Base-by-base conservation (phyloP, 2,329 filamentous ascomycete species). In the Hypoxylon sp. region DNA sequence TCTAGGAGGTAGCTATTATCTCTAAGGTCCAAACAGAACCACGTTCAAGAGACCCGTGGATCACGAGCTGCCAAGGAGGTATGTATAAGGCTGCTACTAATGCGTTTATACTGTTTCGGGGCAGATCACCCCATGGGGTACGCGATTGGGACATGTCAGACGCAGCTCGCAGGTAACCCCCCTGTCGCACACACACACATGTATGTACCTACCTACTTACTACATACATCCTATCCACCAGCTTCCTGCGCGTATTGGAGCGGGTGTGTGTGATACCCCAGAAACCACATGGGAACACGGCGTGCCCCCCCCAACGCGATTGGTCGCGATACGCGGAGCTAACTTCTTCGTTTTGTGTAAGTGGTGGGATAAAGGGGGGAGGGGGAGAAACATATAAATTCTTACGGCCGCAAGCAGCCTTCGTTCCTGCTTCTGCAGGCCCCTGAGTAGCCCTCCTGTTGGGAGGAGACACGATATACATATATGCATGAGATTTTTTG, bases 241-340 rank as follows among this genome's bases (percentile, higher is more conserved):
- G 17, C 20, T 33, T 35, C 42, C 35, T 37, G 58, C 58, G 48
- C 27, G 37, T 35, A 49, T 22, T n/a, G 22, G 37, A 64, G 17
- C 6, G 30, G 42, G 42, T 37, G 33, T 44, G 44, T 31, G 60
- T 68, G 56, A 37, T 25, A 68, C 65, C 42, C 56, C 51, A 64
- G 56, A 30, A 30, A 54, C 27, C 59, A 56, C 31, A 64, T 54
- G 51, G 53, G 33, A 44, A 46, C 27, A 58, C 35, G 8, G 54
- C 40, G 22, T 31, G 31, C 31, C 40, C n/a, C 31, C 13, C 11
- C n/a, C n/a, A n/a, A n/a, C 54, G 37, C 13, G 13, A 67, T 67
- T 67, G 64, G 64, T 30, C 14, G 20, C 6, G 31, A 51, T 64
- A 67, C 60, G 64, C 64, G 60, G 64, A 37, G 17, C 57, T 44